Evolutionary conservation across 352 stramenopile genomes (phyloP).

Genomic region (Aphanomyces stellatus): DNA sequence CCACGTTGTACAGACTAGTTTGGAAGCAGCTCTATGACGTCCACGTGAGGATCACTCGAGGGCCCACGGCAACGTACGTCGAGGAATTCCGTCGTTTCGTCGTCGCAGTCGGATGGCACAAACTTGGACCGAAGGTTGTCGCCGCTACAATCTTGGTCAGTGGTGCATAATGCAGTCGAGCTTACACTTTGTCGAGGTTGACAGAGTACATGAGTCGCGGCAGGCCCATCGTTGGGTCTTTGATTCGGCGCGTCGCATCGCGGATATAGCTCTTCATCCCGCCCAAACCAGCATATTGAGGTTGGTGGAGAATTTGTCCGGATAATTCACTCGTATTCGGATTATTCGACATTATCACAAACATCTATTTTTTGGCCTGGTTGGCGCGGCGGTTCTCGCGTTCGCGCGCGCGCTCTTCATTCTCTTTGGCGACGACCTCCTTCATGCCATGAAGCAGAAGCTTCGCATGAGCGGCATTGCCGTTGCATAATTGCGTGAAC

Average conservation of each 20-base stretch:
- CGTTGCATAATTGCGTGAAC: constrained; percentile 58
- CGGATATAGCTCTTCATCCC: constrained; percentile 76
- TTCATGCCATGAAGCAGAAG: constrained; percentile 48
- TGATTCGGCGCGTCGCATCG: constrained; percentile 39
- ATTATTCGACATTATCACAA: too few species aligned
- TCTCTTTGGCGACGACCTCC: constrained; percentile 38
- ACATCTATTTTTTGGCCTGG: neutral
- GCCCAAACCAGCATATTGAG: too few species aligned
- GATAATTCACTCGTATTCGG: too few species aligned
- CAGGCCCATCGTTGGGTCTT: constrained; percentile 36
- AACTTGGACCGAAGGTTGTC: constrained; percentile 44
- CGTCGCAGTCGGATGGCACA: constrained; percentile 61
- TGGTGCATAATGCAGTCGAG: neutral
- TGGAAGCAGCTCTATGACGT: constrained; percentile 57
- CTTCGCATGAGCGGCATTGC: constrained; percentile 41
- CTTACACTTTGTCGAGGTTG: constrained; percentile 41
- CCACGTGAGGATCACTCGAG: too few species aligned
- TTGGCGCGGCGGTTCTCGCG: neutral
- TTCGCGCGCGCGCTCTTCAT: constrained; percentile 17
- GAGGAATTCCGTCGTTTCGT: constrained; percentile 64
- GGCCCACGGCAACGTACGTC: constrained; percentile 31
- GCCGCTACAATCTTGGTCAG: neutral
- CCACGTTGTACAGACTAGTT: constrained; percentile 49
- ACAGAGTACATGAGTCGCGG: constrained; percentile 58
- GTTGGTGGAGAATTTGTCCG: too few species aligned